Percentiles rank a stretch among this genome's conserved stretches.
These are phyloP conservation scores for Nitzschia sp. DNA, from an alignment of 108 stramenopile genomes.

Conservation along the genomic window DNA sequence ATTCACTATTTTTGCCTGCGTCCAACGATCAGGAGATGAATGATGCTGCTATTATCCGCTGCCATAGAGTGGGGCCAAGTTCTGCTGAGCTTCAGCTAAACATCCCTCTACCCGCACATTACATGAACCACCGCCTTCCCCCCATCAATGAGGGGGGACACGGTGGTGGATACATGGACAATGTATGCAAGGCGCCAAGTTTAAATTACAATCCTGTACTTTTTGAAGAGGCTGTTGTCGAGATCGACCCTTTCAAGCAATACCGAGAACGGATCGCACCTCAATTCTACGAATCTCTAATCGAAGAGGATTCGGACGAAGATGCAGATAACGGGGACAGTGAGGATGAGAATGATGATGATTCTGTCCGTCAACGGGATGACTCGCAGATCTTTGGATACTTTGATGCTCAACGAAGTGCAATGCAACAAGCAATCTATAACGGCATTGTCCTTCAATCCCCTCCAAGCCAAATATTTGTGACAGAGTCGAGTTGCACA, in stretches of 20 bases:
- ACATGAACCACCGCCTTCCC: slow-evolving; percentile 5
- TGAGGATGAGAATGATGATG: slow-evolving; percentile 7
- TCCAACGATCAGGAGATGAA: neutral
- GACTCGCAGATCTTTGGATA: slow-evolving; percentile 18
- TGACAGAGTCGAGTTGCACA: neutral
- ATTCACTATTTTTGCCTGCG: slow-evolving; percentile 6
- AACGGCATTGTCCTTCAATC: slow-evolving; percentile 1
- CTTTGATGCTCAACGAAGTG: slow-evolving; percentile 1
- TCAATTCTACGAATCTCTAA: slow-evolving; percentile 15
- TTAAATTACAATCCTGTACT: slow-evolving; percentile 10
- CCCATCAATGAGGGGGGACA: neutral
- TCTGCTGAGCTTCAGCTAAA: slow-evolving; percentile 14
- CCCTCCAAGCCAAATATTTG: slow-evolving; percentile 16
- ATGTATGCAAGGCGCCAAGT: slow-evolving; percentile 6
- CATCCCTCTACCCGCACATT: neutral
- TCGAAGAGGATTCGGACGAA: slow-evolving; percentile 14
- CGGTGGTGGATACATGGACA: neutral
- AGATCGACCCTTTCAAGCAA: slow-evolving; percentile 18
- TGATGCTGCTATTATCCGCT: slow-evolving; percentile 1
- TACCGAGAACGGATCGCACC: slow-evolving; percentile 16
- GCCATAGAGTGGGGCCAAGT: slow-evolving; percentile 13
- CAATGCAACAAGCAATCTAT: slow-evolving; percentile 2
- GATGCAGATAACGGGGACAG: neutral
- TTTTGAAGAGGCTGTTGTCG: neutral
- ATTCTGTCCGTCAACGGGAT: neutral